These are phyloP conservation scores for Thozetella sp. DNA, from an alignment of 495 filamentous ascomycete genomes.

Conservation along the genomic window DNA sequence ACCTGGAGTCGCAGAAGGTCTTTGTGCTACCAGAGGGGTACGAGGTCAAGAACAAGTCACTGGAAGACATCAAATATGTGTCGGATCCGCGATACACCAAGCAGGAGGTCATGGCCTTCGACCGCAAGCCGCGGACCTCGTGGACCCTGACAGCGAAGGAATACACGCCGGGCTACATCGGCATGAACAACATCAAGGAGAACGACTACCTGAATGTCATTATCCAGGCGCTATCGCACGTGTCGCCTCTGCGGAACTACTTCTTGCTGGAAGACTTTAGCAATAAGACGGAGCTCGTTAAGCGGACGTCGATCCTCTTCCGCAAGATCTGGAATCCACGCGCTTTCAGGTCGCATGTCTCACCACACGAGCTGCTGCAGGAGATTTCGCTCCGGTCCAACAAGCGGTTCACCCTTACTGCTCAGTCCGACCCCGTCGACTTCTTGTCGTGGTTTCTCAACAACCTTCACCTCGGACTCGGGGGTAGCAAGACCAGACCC, in stretches of 20 bases:
- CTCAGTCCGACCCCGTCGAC: constrained; percentile 93
- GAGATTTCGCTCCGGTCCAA: constrained; percentile 88
- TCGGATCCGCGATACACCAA: constrained; percentile 88
- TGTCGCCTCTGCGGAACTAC: constrained; percentile 87
- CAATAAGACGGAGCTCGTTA: constrained; percentile 53
- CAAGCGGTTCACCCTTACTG: constrained; percentile 89
- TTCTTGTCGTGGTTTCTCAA: constrained; percentile 98
- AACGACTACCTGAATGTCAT: constrained; percentile 99
- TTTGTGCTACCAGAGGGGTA: constrained; percentile 98
- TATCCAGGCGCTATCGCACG: constrained; percentile 90
- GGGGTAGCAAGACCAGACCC: constrained; percentile 86
- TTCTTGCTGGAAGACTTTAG: constrained; percentile 83
- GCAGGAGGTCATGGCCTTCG: constrained; percentile 76
- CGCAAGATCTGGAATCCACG: constrained; percentile 98
- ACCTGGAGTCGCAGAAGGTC: constrained; percentile 92
- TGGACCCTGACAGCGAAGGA: constrained; percentile 80
- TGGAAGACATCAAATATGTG: constrained; percentile 98
- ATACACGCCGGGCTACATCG: constrained; percentile 94
- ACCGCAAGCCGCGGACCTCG: constrained; percentile 72
- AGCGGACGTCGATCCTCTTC: constrained; percentile 87
- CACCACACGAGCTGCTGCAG: constrained; percentile 94
- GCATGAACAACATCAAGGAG: constrained; percentile 99
- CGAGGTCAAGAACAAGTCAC: constrained; percentile 90
- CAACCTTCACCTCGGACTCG: constrained; percentile 87
- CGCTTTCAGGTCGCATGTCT: constrained; percentile 96